Percentiles rank a stretch among this genome's conserved stretches.
phyloP scores from a whole-genome alignment of 2,329 filamentous ascomycete species.

The Simplicillium sp. region DNA sequence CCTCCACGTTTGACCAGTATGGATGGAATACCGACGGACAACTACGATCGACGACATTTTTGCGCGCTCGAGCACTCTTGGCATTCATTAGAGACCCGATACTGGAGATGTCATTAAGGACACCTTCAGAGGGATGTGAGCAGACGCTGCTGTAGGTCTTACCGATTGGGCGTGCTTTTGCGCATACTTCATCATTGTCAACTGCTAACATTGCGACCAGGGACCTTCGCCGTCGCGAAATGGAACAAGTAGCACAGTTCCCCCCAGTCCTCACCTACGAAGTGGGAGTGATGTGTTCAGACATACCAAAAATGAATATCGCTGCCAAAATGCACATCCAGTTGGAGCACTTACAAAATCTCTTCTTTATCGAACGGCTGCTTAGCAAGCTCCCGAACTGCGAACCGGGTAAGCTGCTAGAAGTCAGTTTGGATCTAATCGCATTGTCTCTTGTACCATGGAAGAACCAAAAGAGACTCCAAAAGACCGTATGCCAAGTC shows the following conservation, averaged over 20 bases:
- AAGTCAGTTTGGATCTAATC: constrained; percentile 36
- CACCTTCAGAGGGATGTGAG: constrained; percentile 21
- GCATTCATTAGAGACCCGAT: constrained; percentile 16
- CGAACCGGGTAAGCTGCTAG: constrained; percentile 28
- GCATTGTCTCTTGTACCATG: constrained; percentile 33
- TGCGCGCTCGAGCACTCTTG: constrained; percentile 14
- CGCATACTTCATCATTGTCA: constrained; percentile 25
- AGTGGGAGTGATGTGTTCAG: constrained; percentile 39
- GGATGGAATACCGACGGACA: constrained; percentile 26
- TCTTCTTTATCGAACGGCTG: constrained; percentile 48
- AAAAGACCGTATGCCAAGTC: constrained; percentile 26
- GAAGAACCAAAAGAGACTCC: constrained; percentile 34
- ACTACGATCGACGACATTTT: constrained; percentile 19
- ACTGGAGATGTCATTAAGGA: constrained; percentile 19
- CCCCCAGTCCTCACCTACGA: constrained; percentile 38
- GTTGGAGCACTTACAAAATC: constrained; percentile 42
- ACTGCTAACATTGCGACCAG: constrained; percentile 37
- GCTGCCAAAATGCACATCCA: constrained; percentile 35
- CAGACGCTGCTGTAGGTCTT: constrained; percentile 22
- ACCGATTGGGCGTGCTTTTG: constrained; percentile 12
- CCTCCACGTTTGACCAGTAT: constrained; percentile 6
- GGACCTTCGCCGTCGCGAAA: constrained; percentile 36
- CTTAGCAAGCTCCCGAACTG: constrained; percentile 29
- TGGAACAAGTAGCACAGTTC: constrained; percentile 31
- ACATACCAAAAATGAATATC: constrained; percentile 27